Base-by-base conservation (phyloP, 306 rosid species). In the Quercus gilva region DNA sequence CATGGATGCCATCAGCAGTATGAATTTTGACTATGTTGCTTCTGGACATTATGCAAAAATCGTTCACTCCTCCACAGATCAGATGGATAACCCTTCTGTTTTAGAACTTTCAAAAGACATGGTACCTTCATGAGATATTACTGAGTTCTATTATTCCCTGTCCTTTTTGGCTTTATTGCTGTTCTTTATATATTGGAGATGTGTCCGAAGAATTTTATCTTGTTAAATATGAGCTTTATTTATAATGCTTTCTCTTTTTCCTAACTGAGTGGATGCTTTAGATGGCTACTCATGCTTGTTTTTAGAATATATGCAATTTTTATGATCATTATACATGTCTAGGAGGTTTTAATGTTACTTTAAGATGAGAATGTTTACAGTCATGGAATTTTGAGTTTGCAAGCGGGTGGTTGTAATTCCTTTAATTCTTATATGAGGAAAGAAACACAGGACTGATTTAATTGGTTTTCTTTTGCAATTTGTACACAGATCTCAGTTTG, bases 41-140 rank as follows among this genome's bases (percentile, higher is more conserved):
- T 91, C 97, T 60, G 98, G 99, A 67, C 99, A 95, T 88, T 95
- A 95, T 83, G 99, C 97, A 4, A 92, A 88, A 61, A 97, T 92
- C 80, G 64, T 89, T 77, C 98, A 95, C 77, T 88, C 91, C 37
- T 79, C 60, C 73, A 79, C 64, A 14, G 85, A 86, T 85, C 78
- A 86, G 78, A 81, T 14, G 59, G 83, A 87, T 28, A 77, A 74
- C 71, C 84, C 84, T 77, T 89, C 96, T 69, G 69, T 84, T 84
- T 76, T 95, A 59, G 91, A 90, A 80, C 76, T 95, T 74, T 95
- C 99, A 15, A 86, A 87, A 86, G 99, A 95, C 83, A 84, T 74
- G 97, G 99, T 95, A 90, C 74, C 72, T 2, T 79, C 76, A 71
- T 71, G 55, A 53, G 31, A 53, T 76, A 56, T 57, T 65, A 70